A percentile compares a stretch with the other conserved stretches of the same genome.
Evolutionary conservation across 2,329 filamentous ascomycete species (phyloP).

Genomic region (Coniochaeta pulveracea): DNA sequence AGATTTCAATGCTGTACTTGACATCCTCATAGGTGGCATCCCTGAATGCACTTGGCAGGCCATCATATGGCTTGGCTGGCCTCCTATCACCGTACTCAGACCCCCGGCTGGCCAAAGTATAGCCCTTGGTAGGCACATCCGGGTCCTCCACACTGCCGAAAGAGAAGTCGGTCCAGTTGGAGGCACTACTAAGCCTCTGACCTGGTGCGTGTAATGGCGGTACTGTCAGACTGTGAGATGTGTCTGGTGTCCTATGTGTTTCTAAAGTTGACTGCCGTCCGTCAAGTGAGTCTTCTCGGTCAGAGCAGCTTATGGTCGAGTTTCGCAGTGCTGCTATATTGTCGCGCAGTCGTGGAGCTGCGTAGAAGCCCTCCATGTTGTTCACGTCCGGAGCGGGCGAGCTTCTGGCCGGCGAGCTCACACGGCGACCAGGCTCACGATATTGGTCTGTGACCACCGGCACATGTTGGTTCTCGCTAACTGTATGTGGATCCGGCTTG

Average conservation of each 20-base stretch:
- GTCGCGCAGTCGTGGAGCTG: constrained; percentile 18
- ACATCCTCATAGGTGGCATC: constrained; percentile 11
- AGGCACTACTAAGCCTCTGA: constrained; percentile 41
- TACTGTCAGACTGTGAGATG: constrained; percentile 33
- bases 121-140: constrained; percentile 15
- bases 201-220: constrained; percentile 30
- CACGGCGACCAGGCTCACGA: neutral
- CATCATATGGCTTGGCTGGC: too few relatives aligned
- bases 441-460: neutral
- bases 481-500: neutral
- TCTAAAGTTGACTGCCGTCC: constrained; percentile 14
- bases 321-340: constrained; percentile 21
- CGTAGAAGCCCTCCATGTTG: constrained; percentile 20
- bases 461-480: neutral
- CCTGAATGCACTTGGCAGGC: too few relatives aligned
- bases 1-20: constrained; percentile 19
- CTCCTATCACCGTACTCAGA: constrained; percentile 9
- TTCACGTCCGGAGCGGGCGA: constrained; percentile 11
- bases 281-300: constrained; percentile 17
- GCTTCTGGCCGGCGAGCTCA: neutral
- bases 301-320: constrained; percentile 19
- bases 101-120: constrained; percentile 8
- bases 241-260: constrained; percentile 21
- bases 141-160: constrained; percentile 38
- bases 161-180: constrained; percentile 50